Conservation (phyloP, 2,329 filamentous ascomycete genomes). For the Botryotinia globosa region DNA sequence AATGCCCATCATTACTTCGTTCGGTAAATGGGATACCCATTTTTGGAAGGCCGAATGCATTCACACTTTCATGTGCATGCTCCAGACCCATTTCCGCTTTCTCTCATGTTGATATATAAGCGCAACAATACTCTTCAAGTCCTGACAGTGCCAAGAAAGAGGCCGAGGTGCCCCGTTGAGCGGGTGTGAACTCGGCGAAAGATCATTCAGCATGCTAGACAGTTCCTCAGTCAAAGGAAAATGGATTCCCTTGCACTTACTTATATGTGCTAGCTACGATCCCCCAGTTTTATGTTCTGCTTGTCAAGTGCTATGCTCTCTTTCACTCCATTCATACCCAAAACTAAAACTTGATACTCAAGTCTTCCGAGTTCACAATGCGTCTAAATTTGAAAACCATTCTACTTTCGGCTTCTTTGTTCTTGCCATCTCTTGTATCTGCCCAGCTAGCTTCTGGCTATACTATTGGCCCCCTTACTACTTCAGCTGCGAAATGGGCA, state of each 20-base stretch:
- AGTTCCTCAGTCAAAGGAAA: neutral
- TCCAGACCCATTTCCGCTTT: neutral
- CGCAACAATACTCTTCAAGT: neutral
- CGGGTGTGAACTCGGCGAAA: neutral
- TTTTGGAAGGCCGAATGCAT: neutral
- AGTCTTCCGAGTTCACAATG: neutral
- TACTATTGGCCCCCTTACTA: conserved; percentile 28
- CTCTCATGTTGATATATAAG: neutral
- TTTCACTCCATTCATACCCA: neutral
- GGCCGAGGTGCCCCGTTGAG: neutral
- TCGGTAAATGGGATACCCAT: neutral
- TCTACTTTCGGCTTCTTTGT: neutral
- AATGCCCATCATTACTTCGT: conserved; percentile 1
- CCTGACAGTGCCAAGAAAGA: neutral
- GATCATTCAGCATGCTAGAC: neutral
- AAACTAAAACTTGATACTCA: neutral
- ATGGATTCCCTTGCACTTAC: neutral
- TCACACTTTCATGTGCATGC: neutral
- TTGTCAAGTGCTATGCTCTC: neutral
- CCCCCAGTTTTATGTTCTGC: neutral
- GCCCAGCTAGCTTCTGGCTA: conserved; percentile 19
- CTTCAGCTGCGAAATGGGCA: conserved; percentile 25
- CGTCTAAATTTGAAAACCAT: neutral
- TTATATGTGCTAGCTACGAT: neutral
- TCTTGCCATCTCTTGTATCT: conserved; percentile 14